Percentiles rank a stretch among this genome's conserved stretches.
These are phyloP conservation scores for Apophysomyces variabilis DNA, from an alignment of 371 early-diverging fungal species.

Conservation along the genomic window DNA sequence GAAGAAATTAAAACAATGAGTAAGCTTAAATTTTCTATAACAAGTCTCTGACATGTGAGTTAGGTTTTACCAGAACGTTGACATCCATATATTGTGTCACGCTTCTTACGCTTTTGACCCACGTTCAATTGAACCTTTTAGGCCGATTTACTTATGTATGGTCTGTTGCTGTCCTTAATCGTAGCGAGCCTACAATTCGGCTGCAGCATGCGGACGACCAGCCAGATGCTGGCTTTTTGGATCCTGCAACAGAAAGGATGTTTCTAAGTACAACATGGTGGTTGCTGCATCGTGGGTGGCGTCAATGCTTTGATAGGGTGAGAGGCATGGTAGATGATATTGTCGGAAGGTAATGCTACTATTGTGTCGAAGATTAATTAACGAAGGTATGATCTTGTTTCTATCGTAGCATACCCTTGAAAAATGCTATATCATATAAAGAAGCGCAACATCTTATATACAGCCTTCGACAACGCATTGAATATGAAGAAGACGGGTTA, in stretches of 20 bases:
- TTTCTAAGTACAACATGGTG: slow-evolving; percentile 92
- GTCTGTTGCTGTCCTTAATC: slow-evolving; percentile 70
- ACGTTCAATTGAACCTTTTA: slow-evolving; percentile 88
- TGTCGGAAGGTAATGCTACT: slow-evolving; percentile 59
- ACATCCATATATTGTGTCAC: slow-evolving; percentile 83
- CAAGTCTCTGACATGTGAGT: background rate
- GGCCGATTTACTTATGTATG: slow-evolving; percentile 92
- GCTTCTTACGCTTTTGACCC: slow-evolving; percentile 80
- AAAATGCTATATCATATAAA: slow-evolving; percentile 35
- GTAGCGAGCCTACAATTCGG: slow-evolving; percentile 55
- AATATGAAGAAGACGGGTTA: slow-evolving; percentile 35
- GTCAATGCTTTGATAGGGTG: slow-evolving; percentile 67
- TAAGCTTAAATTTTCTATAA: slow-evolving; percentile 29
- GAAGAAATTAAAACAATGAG: slow-evolving; percentile 86
- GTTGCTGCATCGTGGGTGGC: slow-evolving; percentile 91
- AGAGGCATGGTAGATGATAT: slow-evolving; percentile 67
- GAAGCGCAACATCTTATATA: slow-evolving; percentile 32
- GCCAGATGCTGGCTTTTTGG: slow-evolving; percentile 44
- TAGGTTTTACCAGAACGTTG: slow-evolving; percentile 82
- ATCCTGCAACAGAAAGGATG: slow-evolving; percentile 72
- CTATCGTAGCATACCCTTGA: slow-evolving; percentile 33
- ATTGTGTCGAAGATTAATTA: no score
- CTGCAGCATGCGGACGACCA: slow-evolving; percentile 40
- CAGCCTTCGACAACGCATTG: slow-evolving; percentile 36
- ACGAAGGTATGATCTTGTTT: background rate